These are phyloP conservation scores for Raphidocelis subcapitata DNA, from an alignment of 139 green algal genomes.

Conservation along the genomic window DNA sequence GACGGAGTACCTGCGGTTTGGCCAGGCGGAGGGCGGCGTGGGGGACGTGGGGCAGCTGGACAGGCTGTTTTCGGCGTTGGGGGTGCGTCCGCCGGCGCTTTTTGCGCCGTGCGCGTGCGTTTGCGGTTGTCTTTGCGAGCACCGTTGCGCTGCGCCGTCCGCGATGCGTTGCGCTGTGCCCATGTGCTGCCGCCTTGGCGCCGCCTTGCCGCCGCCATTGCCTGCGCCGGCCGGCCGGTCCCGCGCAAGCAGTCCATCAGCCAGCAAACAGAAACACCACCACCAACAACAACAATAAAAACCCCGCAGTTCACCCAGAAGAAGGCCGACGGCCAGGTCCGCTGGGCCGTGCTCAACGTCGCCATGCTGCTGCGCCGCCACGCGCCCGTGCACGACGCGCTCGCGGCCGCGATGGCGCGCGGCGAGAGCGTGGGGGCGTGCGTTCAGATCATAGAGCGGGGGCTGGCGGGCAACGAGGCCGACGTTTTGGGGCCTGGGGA, in stretches of 20 bases:
- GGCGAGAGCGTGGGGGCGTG: constrained; percentile 70
- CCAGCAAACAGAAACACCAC: no score
- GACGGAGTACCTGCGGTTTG: constrained; percentile 89
- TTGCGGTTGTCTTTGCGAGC: no score
- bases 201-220: no score
- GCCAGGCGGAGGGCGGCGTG: constrained; percentile 86
- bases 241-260: no score
- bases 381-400: constrained; percentile 50
- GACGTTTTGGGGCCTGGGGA: no score
- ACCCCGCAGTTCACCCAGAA: constrained; percentile 71
- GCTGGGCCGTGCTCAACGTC: constrained; percentile 93
- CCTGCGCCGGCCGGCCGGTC: no score
- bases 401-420: constrained; percentile 73
- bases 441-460: constrained; percentile 78
- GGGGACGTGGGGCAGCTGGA: constrained; percentile 94
- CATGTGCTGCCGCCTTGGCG: no score
- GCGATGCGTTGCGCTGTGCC: no score
- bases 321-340: constrained; percentile 88
- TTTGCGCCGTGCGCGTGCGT: no score
- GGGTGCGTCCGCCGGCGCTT: constrained; percentile 21
- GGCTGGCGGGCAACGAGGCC: constrained; percentile 37
- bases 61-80: constrained; percentile 37
- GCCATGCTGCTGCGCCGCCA: constrained; percentile 81
- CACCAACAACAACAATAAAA: no score
- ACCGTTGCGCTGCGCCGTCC: no score